A percentile compares a stretch with the other conserved stretches of the same genome.
Evolutionary conservation across 116 monocot species (phyloP).

Genomic region (Papilionanthe hybrid): DNA sequence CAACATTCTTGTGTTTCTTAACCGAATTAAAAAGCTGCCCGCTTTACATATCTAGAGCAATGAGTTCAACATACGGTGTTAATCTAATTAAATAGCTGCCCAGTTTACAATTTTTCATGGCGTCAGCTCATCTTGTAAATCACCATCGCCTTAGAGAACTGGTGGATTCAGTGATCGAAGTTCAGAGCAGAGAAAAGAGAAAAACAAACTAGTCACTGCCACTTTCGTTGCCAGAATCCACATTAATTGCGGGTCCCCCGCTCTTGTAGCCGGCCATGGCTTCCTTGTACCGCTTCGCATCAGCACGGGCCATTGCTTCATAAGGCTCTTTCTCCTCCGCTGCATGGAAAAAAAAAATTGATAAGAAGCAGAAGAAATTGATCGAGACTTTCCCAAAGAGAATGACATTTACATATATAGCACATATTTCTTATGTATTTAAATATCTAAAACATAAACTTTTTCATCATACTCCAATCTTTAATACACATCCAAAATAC

Average conservation of each 20-base stretch:
- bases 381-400: not conserved
- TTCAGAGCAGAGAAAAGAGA: not conserved
- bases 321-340: constrained; percentile 88
- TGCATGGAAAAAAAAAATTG: constrained; percentile 14
- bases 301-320: constrained; percentile 69
- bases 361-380: not conserved
- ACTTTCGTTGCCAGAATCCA: constrained; percentile 62
- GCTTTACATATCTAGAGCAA: not conserved
- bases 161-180: not conserved
- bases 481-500: too few species aligned
- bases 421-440: too few species aligned
- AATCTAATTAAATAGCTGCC: not conserved
- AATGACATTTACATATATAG: not conserved
- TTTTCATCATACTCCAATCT: too few species aligned
- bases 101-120: not conserved
- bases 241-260: constrained; percentile 29
- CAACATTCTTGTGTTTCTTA: not conserved
- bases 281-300: constrained; percentile 81
- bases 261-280: constrained; percentile 81
- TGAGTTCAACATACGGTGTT: not conserved
- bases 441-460: too few species aligned
- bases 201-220: constrained; percentile 24
- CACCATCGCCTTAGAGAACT: not conserved
- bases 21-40: not conserved
- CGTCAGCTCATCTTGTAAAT: not conserved